phyloP scores from a whole-genome alignment of 116 monocot genomes.

The Cymodocea nodosa region DNA sequence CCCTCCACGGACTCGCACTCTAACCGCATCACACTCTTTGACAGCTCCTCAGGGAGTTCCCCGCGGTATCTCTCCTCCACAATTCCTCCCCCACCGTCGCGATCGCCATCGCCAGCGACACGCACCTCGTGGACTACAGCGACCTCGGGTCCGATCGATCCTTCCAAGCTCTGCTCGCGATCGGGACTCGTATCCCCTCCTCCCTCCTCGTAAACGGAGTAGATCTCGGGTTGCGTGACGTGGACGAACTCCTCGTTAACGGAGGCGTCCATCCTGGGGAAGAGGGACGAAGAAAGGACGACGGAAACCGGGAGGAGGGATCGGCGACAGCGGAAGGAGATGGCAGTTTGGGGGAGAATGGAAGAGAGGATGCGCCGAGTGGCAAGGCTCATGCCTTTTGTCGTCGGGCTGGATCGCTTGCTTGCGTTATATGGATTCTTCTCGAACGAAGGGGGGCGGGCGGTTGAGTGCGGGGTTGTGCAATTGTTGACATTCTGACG shows the following conservation, averaged over 20 bases:
- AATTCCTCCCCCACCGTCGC: not conserved
- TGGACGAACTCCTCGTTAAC: constrained; percentile 16
- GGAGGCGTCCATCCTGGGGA: not conserved
- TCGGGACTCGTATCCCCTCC: not conserved
- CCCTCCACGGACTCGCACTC: constrained; percentile 67
- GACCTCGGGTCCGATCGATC: too few species aligned
- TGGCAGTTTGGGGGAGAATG: not conserved
- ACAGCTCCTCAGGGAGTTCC: constrained; percentile 38
- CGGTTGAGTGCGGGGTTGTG: too few species aligned
- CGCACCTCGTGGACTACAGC: too few species aligned
- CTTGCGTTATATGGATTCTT: too few species aligned
- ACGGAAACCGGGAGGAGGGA: not conserved
- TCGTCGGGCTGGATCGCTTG: not conserved
- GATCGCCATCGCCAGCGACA: not conserved
- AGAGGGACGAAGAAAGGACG: not conserved
- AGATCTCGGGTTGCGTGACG: constrained; percentile 10
- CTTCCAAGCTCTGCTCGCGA: too few species aligned
- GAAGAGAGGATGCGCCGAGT: not conserved
- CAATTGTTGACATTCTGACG: too few species aligned
- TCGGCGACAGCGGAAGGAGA: not conserved
- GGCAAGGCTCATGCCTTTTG: not conserved
- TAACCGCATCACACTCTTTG: constrained; percentile 46
- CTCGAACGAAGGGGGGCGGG: too few species aligned
- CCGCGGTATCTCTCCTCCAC: constrained; percentile 9
- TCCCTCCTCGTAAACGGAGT: constrained; percentile 12